These are phyloP conservation scores for Ceratobasidium sp. DNA, from an alignment of 1,284 basidiomycete genomes.

Conservation along the genomic window DNA sequence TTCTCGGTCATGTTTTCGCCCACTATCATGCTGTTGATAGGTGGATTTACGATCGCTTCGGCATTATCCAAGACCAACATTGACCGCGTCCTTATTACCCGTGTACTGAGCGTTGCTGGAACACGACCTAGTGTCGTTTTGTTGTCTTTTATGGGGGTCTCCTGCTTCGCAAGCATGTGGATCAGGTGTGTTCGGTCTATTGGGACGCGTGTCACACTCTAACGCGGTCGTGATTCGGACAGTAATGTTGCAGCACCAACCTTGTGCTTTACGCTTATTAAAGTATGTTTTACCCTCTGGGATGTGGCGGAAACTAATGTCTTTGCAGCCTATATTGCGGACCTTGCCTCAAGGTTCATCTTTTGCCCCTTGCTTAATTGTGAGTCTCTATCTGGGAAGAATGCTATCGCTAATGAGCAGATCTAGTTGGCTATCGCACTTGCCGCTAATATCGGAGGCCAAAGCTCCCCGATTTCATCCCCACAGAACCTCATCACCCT, in stretches of 20 bases:
- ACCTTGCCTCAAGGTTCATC: constrained; percentile 89
- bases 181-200: constrained; percentile 75
- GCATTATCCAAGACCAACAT: constrained; percentile 98
- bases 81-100: constrained; percentile 94
- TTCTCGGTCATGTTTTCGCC: constrained; percentile 88
- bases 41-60: constrained; percentile 98
- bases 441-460: constrained; percentile 98
- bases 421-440: constrained; percentile 92
- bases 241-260: constrained; percentile 98
- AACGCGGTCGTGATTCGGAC: constrained; percentile 30
- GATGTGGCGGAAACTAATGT: background rate
- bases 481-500: constrained; percentile 98
- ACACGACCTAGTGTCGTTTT: constrained; percentile 88
- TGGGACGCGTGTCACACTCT: background rate
- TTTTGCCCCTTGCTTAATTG: constrained; percentile 93
- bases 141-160: constrained; percentile 95
- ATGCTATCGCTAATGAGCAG: background rate
- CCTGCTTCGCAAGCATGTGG: constrained; percentile 99
- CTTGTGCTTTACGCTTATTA: constrained; percentile 96
- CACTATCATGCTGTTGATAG: constrained; percentile 97
- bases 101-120: constrained; percentile 91
- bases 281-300: constrained; percentile 64
- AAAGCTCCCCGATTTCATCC: constrained; percentile 81
- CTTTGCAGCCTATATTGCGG: constrained; percentile 86
- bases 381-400: constrained; percentile 60